Conservation (phyloP, 257 asterid genomes). For the Linaria vulgaris region DNA sequence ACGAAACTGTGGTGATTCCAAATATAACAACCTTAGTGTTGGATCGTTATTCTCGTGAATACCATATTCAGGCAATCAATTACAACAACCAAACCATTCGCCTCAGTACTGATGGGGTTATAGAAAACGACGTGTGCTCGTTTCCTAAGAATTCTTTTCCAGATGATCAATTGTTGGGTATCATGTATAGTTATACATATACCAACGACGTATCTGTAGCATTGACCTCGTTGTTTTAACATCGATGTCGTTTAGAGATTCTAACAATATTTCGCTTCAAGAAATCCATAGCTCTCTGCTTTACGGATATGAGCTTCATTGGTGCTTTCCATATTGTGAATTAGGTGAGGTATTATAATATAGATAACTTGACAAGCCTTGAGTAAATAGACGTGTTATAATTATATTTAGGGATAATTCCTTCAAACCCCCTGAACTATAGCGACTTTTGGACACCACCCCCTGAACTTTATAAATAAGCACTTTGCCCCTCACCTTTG, state of each 20-base stretch:
- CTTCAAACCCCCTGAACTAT: too few species aligned
- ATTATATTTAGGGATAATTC: too few species aligned
- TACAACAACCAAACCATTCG: conserved; percentile 18
- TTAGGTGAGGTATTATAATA: too few species aligned
- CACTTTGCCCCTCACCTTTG: too few species aligned
- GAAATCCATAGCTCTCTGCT: conserved; percentile 32
- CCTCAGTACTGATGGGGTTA: conserved; percentile 17
- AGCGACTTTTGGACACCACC: too few species aligned
- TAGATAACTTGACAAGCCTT: too few species aligned
- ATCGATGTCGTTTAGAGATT: conserved; percentile 19
- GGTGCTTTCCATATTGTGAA: conserved; percentile 27
- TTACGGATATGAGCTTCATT: conserved; percentile 48
- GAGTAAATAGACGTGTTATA: too few species aligned
- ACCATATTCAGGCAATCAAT: conserved; percentile 21
- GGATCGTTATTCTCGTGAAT: neutral
- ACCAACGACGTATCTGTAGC: conserved; percentile 23
- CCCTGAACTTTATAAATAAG: too few species aligned
- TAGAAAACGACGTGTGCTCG: conserved; percentile 23
- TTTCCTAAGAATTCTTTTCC: neutral
- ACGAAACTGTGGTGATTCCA: neutral
- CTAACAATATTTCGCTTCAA: conserved; percentile 20
- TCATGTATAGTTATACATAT: too few species aligned
- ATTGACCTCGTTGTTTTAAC: conserved; percentile 6
- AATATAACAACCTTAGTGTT: neutral
- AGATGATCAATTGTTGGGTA: too few species aligned